Evolutionary conservation across 179 eudicot genomes (phyloP), one percentile per base, ranked within the genome.

Genomic region (Silene coronaria): DNA sequence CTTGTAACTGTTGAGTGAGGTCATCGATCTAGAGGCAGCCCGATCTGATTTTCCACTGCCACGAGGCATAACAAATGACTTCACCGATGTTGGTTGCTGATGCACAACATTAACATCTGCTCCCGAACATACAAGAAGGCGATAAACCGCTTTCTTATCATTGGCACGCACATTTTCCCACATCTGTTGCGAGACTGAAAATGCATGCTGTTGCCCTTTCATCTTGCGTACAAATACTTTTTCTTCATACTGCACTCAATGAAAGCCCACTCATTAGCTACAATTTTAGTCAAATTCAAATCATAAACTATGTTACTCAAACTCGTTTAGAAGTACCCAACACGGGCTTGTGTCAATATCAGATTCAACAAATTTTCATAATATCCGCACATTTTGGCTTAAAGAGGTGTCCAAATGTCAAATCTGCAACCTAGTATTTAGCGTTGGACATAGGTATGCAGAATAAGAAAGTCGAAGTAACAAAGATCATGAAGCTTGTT

Each of bases 131-230:
- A 89, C 84, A 74, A 93, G 84, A 28, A 91, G 91, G 75, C 91
- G 92, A 88, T 93, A 93, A 60, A 87, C 92, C 38, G 88, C 80
- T 82, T 87, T 89, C 76, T 83, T 93, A 76, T 93, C 87, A 78
- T 93, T 89, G 77, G 82, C 75, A 69, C 89, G 83, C 13, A 93
- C 91, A 79, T 88, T 83, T 78, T 93, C 94, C 90, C 91, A 88
- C 76, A 93, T 78, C 73, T 91, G 91, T 70, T 91, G 87, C 8
- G 88, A 82, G 62, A 89, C 86, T 45, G 90, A 82, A 62, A 91
- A 86, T 28, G 82, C 82, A 53, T 86, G 82, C 64, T 83, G 89
- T 73, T 78, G 86, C 78, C 85, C 86, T 75, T 84, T 86, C 60
- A 80, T 81, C 82, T 89, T 89, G 77, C 86, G 89, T 61, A 89